Conservation (phyloP, 805 yeast genomes). For the Wickerhamomyces strasburgensis region DNA sequence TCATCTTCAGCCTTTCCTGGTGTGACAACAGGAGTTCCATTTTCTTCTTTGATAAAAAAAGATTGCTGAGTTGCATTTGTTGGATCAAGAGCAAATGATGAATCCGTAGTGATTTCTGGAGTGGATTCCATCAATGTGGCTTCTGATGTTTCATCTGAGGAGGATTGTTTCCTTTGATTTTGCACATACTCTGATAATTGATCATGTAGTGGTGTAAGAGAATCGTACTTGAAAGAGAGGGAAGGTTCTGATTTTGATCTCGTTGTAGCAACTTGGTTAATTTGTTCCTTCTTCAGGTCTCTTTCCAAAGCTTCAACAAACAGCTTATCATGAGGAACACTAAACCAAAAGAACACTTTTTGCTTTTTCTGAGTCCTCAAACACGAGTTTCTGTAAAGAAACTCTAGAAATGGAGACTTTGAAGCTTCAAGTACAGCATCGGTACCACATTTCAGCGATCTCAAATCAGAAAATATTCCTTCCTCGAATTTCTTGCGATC, state of each 20-base stretch:
- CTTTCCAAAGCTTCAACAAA: constrained; percentile 93
- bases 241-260: constrained; percentile 74
- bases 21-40: constrained; percentile 18
- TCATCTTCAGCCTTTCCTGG: constrained; percentile 39
- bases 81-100: background rate
- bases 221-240: constrained; percentile 64
- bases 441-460: constrained; percentile 78
- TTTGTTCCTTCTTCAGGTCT: constrained; percentile 74
- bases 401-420: constrained; percentile 75
- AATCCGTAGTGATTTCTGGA: background rate
- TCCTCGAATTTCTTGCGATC: constrained; percentile 96
- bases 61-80: constrained; percentile 9
- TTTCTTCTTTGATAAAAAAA: constrained; percentile 20
- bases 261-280: constrained; percentile 64
- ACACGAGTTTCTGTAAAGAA: constrained; percentile 80
- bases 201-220: constrained; percentile 42
- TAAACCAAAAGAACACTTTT: constrained; percentile 94
- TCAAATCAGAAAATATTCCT: constrained; percentile 87
- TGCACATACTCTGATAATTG: constrained; percentile 45
- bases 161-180: constrained; percentile 18
- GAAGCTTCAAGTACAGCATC: constrained; percentile 89
- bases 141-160: background rate
- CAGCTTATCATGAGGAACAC: constrained; percentile 88
- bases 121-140: background rate
- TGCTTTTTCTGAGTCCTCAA: constrained; percentile 94